Percentiles rank a stretch among this genome's conserved stretches.
phyloP scores from a whole-genome alignment of 2,329 filamentous ascomycete species.

The Gliomastix tumulicola region DNA sequence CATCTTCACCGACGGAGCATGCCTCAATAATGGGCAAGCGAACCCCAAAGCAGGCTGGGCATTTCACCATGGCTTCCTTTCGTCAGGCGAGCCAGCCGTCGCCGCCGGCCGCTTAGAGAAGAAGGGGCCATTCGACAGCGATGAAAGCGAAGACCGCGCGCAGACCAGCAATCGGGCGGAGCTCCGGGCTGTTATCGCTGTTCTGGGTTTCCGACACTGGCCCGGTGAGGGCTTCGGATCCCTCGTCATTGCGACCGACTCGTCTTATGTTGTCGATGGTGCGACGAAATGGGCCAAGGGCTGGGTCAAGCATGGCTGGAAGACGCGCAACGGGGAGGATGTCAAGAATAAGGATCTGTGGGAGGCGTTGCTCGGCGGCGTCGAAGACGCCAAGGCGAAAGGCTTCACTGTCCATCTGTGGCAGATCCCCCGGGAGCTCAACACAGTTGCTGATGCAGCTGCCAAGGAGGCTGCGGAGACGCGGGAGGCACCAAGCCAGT shows the following conservation, averaged over 20 bases:
- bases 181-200: conserved; percentile 45
- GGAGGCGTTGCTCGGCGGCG: conserved; percentile 34
- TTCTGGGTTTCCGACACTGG: conserved; percentile 37
- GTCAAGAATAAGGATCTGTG: conserved; percentile 48
- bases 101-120: conserved; percentile 29
- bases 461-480: conserved; percentile 20
- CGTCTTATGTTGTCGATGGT: conserved; percentile 39
- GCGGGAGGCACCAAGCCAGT: not conserved
- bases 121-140: conserved; percentile 26
- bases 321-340: conserved; percentile 11
- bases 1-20: conserved; percentile 39
- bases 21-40: conserved; percentile 29
- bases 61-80: conserved; percentile 12
- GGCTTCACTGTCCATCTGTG: conserved; percentile 36
- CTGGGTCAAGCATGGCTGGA: conserved; percentile 41
- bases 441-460: conserved; percentile 29
- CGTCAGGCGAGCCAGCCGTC: conserved; percentile 6
- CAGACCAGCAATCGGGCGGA: conserved; percentile 48
- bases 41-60: conserved; percentile 32
- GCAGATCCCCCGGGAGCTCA: conserved; percentile 35
- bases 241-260: conserved; percentile 47
- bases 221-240: conserved; percentile 25
- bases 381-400: conserved; percentile 6
- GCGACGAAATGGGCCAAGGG: conserved; percentile 30
- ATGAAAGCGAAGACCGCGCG: too few relatives aligned